Conservation (phyloP, 805 yeast species). For the Yamadazyma nakazawae region DNA sequence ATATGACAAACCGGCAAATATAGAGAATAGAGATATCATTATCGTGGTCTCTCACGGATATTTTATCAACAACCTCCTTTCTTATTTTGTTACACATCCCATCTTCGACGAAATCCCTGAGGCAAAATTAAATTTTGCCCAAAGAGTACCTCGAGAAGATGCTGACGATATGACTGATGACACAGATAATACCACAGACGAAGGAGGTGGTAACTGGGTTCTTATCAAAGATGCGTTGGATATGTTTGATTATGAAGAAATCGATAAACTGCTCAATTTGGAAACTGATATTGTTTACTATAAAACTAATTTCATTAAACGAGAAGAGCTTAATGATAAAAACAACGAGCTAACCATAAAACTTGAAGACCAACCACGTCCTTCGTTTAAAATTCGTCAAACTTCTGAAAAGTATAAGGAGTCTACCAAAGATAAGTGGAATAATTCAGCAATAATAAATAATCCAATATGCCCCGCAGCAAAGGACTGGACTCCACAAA, state of each 20-base stretch:
- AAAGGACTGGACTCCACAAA: slow-evolving; percentile 36
- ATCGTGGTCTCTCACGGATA: slow-evolving; percentile 43
- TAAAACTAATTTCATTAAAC: slow-evolving; percentile 40
- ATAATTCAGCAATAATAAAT: slow-evolving; percentile 12
- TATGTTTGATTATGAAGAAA: slow-evolving; percentile 22
- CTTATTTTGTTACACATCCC: slow-evolving; percentile 42
- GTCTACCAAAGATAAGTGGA: slow-evolving; percentile 9
- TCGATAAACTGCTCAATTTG: slow-evolving; percentile 32
- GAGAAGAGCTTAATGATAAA: slow-evolving; percentile 23
- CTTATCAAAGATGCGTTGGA: slow-evolving; percentile 32
- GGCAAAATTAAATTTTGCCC: slow-evolving; percentile 33
- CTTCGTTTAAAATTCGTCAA: slow-evolving; percentile 32
- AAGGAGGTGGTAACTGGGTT: slow-evolving; percentile 22
- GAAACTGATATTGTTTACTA: slow-evolving; percentile 43
- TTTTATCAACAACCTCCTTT: slow-evolving; percentile 35
- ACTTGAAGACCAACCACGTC: slow-evolving; percentile 24
- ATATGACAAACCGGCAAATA: slow-evolving; percentile 34
- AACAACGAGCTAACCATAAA: slow-evolving; percentile 4
- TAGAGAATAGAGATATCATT: slow-evolving; percentile 31
- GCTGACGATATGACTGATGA: not conserved
- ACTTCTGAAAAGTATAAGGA: slow-evolving; percentile 13
- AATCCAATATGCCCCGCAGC: slow-evolving; percentile 40
- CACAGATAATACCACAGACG: slow-evolving; percentile 5
- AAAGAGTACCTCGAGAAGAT: slow-evolving; percentile 9
- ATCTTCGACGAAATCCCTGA: slow-evolving; percentile 45